phyloP scores from a whole-genome alignment of 306 rosid genomes.

The Cucurbita maxima region DNA sequence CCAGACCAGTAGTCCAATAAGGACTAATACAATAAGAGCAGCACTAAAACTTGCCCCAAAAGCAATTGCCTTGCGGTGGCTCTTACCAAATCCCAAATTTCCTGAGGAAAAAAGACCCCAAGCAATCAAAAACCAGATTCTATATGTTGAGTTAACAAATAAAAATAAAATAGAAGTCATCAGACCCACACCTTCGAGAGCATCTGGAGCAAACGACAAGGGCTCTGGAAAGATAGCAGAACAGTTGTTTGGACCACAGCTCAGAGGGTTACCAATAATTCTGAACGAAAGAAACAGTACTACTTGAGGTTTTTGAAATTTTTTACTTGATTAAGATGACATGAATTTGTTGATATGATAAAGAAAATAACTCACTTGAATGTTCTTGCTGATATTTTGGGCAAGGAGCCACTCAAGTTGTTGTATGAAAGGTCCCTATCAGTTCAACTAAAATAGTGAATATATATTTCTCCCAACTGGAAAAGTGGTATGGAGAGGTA shows the following conservation, averaged over 20 bases:
- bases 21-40: constrained; percentile 40
- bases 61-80: constrained; percentile 59
- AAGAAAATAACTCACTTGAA: constrained; percentile 51
- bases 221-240: constrained; percentile 79
- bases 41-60: constrained; percentile 79
- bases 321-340: neutral
- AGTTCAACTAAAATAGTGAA: constrained; percentile 6
- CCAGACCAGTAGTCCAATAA: constrained; percentile 60
- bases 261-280: constrained; percentile 79
- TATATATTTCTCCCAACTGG: neutral
- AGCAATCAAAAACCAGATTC: constrained; percentile 12
- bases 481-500: neutral
- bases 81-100: constrained; percentile 39
- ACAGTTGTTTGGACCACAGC: constrained; percentile 85
- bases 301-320: neutral
- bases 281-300: constrained; percentile 22
- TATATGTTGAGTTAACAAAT: neutral
- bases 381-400: constrained; percentile 80
- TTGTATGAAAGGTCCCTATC: constrained; percentile 88
- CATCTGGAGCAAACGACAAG: constrained; percentile 69
- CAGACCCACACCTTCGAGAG: constrained; percentile 33
- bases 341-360: neutral
- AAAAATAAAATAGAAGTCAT: neutral
- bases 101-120: constrained; percentile 28
- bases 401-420: constrained; percentile 81